These are phyloP conservation scores for Pleodorina starrii DNA, from an alignment of 139 green algal genomes.

Conservation along the genomic window DNA sequence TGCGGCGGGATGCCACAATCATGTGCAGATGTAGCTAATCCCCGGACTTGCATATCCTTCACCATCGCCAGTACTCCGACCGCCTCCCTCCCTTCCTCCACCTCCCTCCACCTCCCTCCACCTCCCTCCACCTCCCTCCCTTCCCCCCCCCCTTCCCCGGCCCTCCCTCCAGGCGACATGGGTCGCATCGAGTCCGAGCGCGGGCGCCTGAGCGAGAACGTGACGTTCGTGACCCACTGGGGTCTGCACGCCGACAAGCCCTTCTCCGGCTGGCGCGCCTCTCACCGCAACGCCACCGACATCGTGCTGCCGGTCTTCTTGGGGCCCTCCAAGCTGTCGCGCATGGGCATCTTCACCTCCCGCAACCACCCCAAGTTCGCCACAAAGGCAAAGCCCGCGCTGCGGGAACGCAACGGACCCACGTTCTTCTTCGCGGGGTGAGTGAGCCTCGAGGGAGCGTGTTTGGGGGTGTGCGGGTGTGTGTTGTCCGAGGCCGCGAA, in stretches of 20 bases:
- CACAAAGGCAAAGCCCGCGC: background rate
- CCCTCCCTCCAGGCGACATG: conserved; percentile 4
- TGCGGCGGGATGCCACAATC: too few species aligned
- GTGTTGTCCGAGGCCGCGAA: too few species aligned
- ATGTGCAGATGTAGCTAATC: too few species aligned
- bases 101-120: too few species aligned
- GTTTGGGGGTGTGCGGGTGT: too few species aligned
- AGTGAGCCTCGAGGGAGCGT: background rate
- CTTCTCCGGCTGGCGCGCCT: conserved; percentile 1
- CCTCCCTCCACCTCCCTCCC: too few species aligned
- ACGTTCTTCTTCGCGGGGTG: conserved; percentile 58
- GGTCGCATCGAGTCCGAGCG: conserved; percentile 9
- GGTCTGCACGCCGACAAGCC: conserved; percentile 31
- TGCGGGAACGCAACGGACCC: background rate
- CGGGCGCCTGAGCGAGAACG: background rate
- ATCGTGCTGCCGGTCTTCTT: conserved; percentile 41
- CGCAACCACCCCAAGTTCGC: conserved; percentile 46
- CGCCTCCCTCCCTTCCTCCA: too few species aligned
- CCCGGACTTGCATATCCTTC: too few species aligned
- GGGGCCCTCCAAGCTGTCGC: background rate
- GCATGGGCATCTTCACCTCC: conserved; percentile 6
- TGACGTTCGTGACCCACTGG: conserved; percentile 60
- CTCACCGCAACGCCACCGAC: conserved; percentile 37
- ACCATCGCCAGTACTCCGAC: too few species aligned
- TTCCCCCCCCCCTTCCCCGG: too few species aligned